Base-by-base conservation (phyloP, 768 basidiomycete genomes). In the Suillus decipiens region DNA sequence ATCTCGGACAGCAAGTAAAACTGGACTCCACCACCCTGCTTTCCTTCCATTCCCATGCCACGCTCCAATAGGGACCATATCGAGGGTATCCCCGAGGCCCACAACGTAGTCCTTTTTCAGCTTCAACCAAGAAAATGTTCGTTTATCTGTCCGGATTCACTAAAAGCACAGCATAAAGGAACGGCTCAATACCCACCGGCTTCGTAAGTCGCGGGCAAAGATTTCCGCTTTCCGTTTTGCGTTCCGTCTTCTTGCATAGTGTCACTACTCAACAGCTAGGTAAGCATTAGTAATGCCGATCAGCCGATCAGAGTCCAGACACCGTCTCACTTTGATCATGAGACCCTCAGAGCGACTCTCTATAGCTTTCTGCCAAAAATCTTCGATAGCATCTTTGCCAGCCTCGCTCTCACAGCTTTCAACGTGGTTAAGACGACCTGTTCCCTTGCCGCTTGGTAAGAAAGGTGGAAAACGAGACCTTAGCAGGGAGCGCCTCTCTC, bases 21-120 rank as follows among this genome's bases (percentile, higher is more conserved):
- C 85, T 1, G 95, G 95, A 66, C 89, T 92, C 92, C 93, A 97
- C 95, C 95, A 96, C 54, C 85, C 83, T 17, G 87, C 89, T 77
- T 96, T 97, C 41, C 94, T 79, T 37, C 95, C 95, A 71, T 88
- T 90, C 54, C 94, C 95, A 77, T 94, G 86, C 92, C 93, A 96
- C 50, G 92, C 95, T 55, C 87, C 89, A 59, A 90, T 78, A 34
- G 90, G 89, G 36, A 90, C 83, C 61, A 89, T 75, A 70, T 90
- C 90, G 34, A 87, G 83, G 66, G 85, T 84, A 71, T 94, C 91
- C n/a, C 89, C 89, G 42, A 93, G 74, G 3, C 88, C 89, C 33
- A 83, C 82, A 24, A 95, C 88, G 72, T 96, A 97, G 72, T 96
- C 95, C 71, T 93, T 95, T 77, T 97, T 97, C 50, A 96, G 80